phyloP scores from a whole-genome alignment of 306 rosid genomes.

The Lathyrus sativus region DNA sequence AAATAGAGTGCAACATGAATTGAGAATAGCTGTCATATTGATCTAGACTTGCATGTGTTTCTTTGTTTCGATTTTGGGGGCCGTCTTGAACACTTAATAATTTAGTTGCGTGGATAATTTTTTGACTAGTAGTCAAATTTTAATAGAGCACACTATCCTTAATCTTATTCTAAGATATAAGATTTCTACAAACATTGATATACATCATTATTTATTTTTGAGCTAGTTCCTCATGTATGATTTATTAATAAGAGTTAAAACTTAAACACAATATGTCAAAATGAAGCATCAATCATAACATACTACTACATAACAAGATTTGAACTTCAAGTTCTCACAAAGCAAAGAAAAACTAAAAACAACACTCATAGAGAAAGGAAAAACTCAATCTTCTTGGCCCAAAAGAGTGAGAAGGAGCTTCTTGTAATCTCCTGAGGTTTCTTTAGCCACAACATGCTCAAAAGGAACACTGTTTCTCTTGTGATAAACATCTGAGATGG shows the following conservation, averaged over 20 bases:
- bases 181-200: neutral
- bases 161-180: neutral
- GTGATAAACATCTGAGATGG: conserved; percentile 66
- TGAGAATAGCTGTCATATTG: too few species aligned
- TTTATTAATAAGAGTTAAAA: conserved; percentile 6
- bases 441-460: conserved; percentile 70
- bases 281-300: conserved; percentile 12
- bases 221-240: neutral
- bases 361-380: conserved; percentile 1
- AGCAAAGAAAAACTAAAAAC: conserved; percentile 28
- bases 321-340: conserved; percentile 19
- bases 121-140: too few species aligned
- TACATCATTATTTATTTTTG: neutral
- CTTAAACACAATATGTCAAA: neutral
- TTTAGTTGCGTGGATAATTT: too few species aligned
- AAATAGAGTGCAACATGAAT: too few species aligned
- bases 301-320: neutral
- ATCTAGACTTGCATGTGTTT: too few species aligned
- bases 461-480: conserved; percentile 51
- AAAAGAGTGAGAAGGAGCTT: conserved; percentile 46
- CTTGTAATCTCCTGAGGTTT: conserved; percentile 49
- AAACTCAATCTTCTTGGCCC: conserved; percentile 32
- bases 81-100: too few species aligned
- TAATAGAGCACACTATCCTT: too few species aligned
- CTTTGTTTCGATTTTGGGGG: too few species aligned